These are phyloP conservation scores for Phytophthora sp. DNA, from an alignment of 352 stramenopile genomes.

Conservation along the genomic window DNA sequence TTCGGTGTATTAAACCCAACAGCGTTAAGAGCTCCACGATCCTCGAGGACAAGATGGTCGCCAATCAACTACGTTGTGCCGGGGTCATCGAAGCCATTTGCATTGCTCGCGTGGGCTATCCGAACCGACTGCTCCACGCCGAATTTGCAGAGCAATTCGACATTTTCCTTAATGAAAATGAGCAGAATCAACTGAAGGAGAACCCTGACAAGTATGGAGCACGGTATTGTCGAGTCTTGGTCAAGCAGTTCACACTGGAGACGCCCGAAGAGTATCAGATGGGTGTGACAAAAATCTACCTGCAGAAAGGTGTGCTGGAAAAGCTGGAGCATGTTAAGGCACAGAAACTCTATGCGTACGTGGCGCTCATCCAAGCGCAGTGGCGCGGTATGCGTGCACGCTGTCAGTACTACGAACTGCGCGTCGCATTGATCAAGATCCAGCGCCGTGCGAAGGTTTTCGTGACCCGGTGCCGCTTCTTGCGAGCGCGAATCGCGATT, in stretches of 20 bases:
- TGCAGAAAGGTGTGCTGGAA: slow-evolving; percentile 84
- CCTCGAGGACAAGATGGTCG: slow-evolving; percentile 77
- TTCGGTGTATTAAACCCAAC: slow-evolving; percentile 90
- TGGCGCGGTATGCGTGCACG: slow-evolving; percentile 61
- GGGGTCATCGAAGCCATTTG: slow-evolving; percentile 84
- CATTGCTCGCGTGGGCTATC: slow-evolving; percentile 80
- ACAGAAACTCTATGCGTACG: slow-evolving; percentile 70
- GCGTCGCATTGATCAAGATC: slow-evolving; percentile 47
- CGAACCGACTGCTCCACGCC: slow-evolving; percentile 81
- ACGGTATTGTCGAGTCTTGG: slow-evolving; percentile 54
- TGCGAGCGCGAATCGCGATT: slow-evolving; percentile 30
- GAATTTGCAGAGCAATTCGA: slow-evolving; percentile 72
- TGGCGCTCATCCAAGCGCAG: slow-evolving; percentile 63
- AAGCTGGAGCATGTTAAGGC: slow-evolving; percentile 68
- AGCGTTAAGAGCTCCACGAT: slow-evolving; percentile 63
- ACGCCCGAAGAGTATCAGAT: slow-evolving; percentile 80
- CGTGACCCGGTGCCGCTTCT: slow-evolving; percentile 43
- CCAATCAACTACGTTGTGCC: slow-evolving; percentile 79
- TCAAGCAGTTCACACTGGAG: slow-evolving; percentile 66
- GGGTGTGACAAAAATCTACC: slow-evolving; percentile 86
- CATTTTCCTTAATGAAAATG: slow-evolving; percentile 60
- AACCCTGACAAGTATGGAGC: slow-evolving; percentile 28
- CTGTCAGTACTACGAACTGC: slow-evolving; percentile 40
- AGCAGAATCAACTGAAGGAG: slow-evolving; percentile 43
- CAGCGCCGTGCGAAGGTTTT: slow-evolving; percentile 61